Conservation (phyloP, 2,329 filamentous ascomycete genomes). For the Colletotrichum nymphaeae region DNA sequence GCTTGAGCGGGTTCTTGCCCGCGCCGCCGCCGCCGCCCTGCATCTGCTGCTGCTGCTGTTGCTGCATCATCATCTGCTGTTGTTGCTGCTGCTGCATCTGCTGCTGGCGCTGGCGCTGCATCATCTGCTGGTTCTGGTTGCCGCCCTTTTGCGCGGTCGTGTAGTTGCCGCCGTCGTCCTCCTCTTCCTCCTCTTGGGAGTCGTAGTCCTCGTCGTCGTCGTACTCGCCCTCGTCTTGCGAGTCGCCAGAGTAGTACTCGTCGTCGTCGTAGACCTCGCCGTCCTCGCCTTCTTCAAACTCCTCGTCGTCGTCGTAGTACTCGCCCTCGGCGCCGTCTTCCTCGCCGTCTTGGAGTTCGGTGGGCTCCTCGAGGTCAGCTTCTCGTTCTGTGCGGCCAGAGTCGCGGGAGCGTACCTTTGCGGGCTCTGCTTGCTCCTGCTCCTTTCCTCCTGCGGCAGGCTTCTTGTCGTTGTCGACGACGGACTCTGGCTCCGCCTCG, state of each 20-base stretch:
- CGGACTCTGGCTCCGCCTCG: slow-evolving; percentile 35
- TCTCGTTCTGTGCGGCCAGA: slow-evolving; percentile 12
- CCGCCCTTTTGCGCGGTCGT: slow-evolving; percentile 7
- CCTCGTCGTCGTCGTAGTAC: slow-evolving; percentile 34
- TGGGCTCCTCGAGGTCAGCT: slow-evolving; percentile 22
- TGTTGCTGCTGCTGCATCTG: slow-evolving; percentile 38
- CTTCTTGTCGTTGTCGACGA: slow-evolving; percentile 20
- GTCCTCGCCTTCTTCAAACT: slow-evolving; percentile 26
- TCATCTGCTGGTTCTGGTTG: slow-evolving; percentile 9
- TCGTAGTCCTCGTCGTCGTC: slow-evolving; percentile 39
- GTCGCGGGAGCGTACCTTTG: slow-evolving; percentile 22
- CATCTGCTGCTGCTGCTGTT: slow-evolving; percentile 41
- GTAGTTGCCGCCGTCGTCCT: slow-evolving; percentile 30
- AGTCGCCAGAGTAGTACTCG: slow-evolving; percentile 34
- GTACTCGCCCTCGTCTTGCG: slow-evolving; percentile 37
- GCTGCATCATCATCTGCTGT: slow-evolving; percentile 41
- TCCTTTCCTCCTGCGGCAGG: neutral
- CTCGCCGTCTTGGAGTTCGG: slow-evolving; percentile 18
- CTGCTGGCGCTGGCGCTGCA: slow-evolving; percentile 23
- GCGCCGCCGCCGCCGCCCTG: slow-evolving; percentile 39
- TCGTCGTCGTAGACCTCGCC: slow-evolving; percentile 34
- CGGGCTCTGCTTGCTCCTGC: slow-evolving; percentile 33
- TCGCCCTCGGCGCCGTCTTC: slow-evolving; percentile 23
- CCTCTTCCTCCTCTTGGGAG: slow-evolving; percentile 27
- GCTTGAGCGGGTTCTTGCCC: slow-evolving; percentile 39